Percentiles rank a stretch among this genome's conserved stretches.
Conservation (phyloP, 2,329 filamentous ascomycete genomes). For the Trichoderma sp. region DNA sequence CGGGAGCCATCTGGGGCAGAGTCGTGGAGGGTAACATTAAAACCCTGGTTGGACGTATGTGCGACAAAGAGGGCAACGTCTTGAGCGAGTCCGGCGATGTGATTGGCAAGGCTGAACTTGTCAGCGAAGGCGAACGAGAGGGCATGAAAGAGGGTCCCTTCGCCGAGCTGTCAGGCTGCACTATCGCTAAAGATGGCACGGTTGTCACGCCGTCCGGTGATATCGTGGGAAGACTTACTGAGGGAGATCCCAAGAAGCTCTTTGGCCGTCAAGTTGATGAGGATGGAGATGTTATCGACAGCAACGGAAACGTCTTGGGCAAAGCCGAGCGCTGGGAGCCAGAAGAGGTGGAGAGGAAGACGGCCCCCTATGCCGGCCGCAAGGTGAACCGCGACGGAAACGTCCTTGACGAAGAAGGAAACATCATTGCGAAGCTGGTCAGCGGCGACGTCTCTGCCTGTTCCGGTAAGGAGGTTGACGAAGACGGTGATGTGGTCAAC, state of each 20-base stretch:
- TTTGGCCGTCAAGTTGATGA: slow-evolving; percentile 75
- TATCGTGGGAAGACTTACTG: slow-evolving; percentile 69
- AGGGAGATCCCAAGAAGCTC: slow-evolving; percentile 71
- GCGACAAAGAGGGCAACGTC: slow-evolving; percentile 70
- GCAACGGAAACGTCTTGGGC: slow-evolving; percentile 63
- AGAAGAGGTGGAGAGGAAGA: slow-evolving; percentile 52
- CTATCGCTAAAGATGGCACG: slow-evolving; percentile 68
- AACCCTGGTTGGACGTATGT: slow-evolving; percentile 66
- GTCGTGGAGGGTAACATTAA: slow-evolving; percentile 67
- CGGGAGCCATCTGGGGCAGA: slow-evolving; percentile 60
- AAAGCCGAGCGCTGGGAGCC: slow-evolving; percentile 63
- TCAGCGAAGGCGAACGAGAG: slow-evolving; percentile 66
- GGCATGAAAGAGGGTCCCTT: slow-evolving; percentile 68
- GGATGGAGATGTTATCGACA: slow-evolving; percentile 80
- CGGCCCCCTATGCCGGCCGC: slow-evolving; percentile 54
- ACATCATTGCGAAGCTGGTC: slow-evolving; percentile 66
- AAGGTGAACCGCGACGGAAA: slow-evolving; percentile 61
- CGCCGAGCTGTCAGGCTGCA: slow-evolving; percentile 64
- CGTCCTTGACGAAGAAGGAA: slow-evolving; percentile 59
- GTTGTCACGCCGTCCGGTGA: slow-evolving; percentile 67
- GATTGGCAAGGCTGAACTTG: slow-evolving; percentile 67
- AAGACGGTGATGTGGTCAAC: slow-evolving; percentile 71
- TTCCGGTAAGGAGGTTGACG: slow-evolving; percentile 68
- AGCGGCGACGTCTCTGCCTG: slow-evolving; percentile 67
- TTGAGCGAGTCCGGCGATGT: slow-evolving; percentile 72